Conservation (phyloP, 495 filamentous ascomycete species). For the Darksidea phi region DNA sequence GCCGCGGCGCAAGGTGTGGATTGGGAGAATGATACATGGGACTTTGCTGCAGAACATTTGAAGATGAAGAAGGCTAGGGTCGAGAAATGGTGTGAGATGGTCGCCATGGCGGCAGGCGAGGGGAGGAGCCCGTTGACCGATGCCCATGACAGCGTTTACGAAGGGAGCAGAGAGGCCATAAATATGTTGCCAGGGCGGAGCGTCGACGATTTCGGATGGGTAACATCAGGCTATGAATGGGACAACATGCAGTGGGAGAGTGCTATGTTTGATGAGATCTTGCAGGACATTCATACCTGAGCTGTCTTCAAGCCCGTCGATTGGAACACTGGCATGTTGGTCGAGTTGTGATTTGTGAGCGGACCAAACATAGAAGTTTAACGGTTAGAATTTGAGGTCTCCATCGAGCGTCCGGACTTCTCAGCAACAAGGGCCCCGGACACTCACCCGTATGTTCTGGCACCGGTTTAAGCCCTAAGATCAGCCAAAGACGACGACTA, state of each 20-base stretch:
- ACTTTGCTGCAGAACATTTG: constrained; percentile 35
- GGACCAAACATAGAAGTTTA: constrained; percentile 10
- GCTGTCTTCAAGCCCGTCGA: constrained; percentile 19
- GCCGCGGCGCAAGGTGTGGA: constrained; percentile 32
- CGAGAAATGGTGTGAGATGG: constrained; percentile 20
- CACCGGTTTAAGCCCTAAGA: constrained; percentile 5
- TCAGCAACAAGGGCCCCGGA: constrained; percentile 5
- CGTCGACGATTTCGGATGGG: constrained; percentile 15
- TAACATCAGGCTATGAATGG: constrained; percentile 17
- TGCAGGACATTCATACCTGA: constrained; percentile 16
- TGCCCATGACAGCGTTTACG: constrained; percentile 17
- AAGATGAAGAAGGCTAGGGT: constrained; percentile 35
- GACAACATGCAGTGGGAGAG: constrained; percentile 19
- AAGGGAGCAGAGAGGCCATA: constrained; percentile 20
- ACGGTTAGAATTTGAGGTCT: constrained; percentile 10
- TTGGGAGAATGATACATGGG: constrained; percentile 39
- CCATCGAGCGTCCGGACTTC: constrained; percentile 10
- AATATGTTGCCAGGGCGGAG: constrained; percentile 10
- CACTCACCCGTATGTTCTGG: constrained; percentile 7
- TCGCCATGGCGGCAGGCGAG: constrained; percentile 10
- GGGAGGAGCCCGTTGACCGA: constrained; percentile 15
- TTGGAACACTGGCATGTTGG: constrained; percentile 11
- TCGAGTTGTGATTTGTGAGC: constrained; percentile 12
- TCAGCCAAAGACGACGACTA: constrained; percentile 2
- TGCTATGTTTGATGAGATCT: constrained; percentile 21